Evolutionary conservation across 371 early-diverging fungal species (phyloP).

Genomic region (Haplosporangium sp.): DNA sequence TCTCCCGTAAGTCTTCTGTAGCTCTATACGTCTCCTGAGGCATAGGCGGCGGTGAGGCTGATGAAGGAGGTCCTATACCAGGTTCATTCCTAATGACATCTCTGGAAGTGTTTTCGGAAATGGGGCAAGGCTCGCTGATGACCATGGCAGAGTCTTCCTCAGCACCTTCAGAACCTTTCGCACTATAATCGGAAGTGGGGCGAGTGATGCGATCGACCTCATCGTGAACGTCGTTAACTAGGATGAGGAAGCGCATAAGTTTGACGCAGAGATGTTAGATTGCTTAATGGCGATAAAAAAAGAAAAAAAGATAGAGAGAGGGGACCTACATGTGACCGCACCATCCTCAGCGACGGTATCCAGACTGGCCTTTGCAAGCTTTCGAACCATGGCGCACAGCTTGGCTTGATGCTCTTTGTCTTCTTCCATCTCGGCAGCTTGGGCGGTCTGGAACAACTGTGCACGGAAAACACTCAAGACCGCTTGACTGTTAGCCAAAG

Average conservation of each 20-base stretch:
- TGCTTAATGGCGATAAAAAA: too few relatives aligned
- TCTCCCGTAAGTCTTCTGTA: too few relatives aligned
- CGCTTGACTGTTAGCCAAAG: neutral
- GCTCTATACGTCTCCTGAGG: too few relatives aligned
- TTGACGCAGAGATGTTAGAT: neutral
- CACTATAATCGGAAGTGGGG: neutral
- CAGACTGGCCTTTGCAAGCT: slow-evolving; percentile 4
- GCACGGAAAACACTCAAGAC: slow-evolving; percentile 1
- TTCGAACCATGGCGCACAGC: neutral
- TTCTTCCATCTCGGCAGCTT: slow-evolving; percentile 2
- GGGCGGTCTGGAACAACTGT: slow-evolving; percentile 9
- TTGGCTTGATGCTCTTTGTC: neutral
- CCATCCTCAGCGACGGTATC: neutral
- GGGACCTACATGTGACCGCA: slow-evolving; percentile 11
- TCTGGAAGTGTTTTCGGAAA: too few relatives aligned
- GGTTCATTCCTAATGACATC: too few relatives aligned
- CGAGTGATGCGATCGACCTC: slow-evolving; percentile 9
- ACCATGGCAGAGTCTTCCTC: neutral
- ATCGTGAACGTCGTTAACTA: slow-evolving; percentile 7
- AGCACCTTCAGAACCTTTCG: neutral
- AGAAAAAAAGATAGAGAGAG: too few relatives aligned
- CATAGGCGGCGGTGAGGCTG: too few relatives aligned
- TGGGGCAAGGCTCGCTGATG: neutral
- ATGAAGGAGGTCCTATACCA: too few relatives aligned
- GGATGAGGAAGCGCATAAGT: neutral